Evolutionary conservation across 2,329 filamentous ascomycete genomes (phyloP), one percentile per base, ranked within the genome.

Genomic region (Ascochyta viciae-villosae): DNA sequence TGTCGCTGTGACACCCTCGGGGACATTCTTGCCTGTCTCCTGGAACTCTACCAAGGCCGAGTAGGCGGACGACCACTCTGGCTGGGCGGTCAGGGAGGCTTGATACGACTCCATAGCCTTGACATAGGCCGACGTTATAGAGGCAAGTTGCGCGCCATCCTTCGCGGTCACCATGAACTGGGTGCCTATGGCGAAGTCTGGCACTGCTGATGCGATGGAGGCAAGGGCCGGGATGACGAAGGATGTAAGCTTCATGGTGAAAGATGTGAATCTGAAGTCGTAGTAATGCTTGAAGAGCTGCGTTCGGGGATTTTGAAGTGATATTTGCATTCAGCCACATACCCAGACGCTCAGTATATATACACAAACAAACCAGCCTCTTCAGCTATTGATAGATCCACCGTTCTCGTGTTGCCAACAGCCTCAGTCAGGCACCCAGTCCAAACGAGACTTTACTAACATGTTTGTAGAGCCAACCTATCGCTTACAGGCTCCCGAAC

Each of bases 1-100:
- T 7, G 53, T 56, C 2, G 57, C 57, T 16, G 57, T 60, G 27
- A 60, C 52, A 3, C 15, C 52, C n/a, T 31, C 40, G 24, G 57
- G 57, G 9, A 57, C 52, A 27, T 46, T 39, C 40, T 48, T 42
- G 43, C 50, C 47, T 2, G 57, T 60, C 15, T 39, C 15, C 37
- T 60, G 52, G 52, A 49, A 60, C 7, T 51, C 52, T 3, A 24
- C 13, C 10, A 60, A 29, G 6, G 23, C 44, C 2, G 45, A 44
- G 24, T 15, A 49, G 12, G 57, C 57, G 15, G 45, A 52, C 6
- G 43, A 38, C 39, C 45, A 60, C 16, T 52, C 49, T 27, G 51
- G 38, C 19, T 43, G 24, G 6, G 47, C 49, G 12, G 57, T 59
- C 35, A 57, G 8, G 29, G 44, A 42, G 3, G 53, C 45, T 13